Evolutionary conservation across 2,329 filamentous ascomycete genomes (phyloP), one percentile per base, ranked within the genome.

Genomic region (Calonectria honghensis): DNA sequence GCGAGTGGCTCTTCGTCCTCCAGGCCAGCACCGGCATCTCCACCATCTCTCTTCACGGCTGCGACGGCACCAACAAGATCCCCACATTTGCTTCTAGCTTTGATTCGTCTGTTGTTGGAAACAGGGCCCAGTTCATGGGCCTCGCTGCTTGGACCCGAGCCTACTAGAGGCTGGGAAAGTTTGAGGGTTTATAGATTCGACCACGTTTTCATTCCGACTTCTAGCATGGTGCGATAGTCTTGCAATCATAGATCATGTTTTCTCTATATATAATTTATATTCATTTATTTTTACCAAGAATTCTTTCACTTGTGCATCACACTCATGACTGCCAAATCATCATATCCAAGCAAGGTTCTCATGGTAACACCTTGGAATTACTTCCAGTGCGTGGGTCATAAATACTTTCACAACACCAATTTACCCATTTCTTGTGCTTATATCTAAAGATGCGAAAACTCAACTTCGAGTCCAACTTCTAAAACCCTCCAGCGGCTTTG

Each of bases 1-100:
- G 61, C 27, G 61, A 65, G 41, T 65, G 61, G 61, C 4, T 65
- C 35, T 65, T 48, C 20, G 61, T 65, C 20, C 31, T 65, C 2
- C 39, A 65, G 31, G 18, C 39, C 13, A 24, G 18, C 29, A 48
- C 61, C 2, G 41, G 41, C 18, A 50, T 65, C 41, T 45, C 61
- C 10, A 32, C 29, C n/a, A 65, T 65, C 27, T 65, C 61, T 14
- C 61, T 65, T 10, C 27, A 39, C 18, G 61, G 29, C 29, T 50
- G 61, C 29, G 14, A 48, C 5, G 41, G 61, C 11, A 50, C 39
- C 20, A 32, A 65, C 39, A 50, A 65, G 27, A 31, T 24, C 14
- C 61, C 61, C 10, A 7, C 18, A 6, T 65, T 32, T 11, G 41
- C 24, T 9, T 65, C 61, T 6, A 50, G 61, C 27, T 65, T 65